Evolutionary conservation across 495 filamentous ascomycete species (phyloP), one percentile per base, ranked within the genome.

Genomic region (Hypoxylon lenormandii): DNA sequence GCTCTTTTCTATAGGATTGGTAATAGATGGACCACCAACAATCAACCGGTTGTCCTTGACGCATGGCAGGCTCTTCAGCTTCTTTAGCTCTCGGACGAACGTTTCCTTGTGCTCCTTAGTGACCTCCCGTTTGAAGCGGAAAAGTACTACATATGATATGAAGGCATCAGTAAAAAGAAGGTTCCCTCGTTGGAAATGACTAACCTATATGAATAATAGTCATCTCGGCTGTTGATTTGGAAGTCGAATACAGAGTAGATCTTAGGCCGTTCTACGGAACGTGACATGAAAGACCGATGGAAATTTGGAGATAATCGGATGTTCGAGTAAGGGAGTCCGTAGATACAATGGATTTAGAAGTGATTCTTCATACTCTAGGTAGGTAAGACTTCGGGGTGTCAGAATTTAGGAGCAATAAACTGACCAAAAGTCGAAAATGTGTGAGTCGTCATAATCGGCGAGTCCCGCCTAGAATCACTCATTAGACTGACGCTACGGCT

Each of bases 1-100:
- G 70, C 81, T 83, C 28, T 79, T 77, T 33, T 80, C 80, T 11
- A 77, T 76, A 6, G 81, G 82, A 15, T 78, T 74, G 2, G 82
- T 83, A 10, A 83, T 75, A 1, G 80, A 81, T 0, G 80, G 82
- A 13, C 81, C 79, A 11, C 81, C 81, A 11, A 83, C 80, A 21
- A 83, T 69, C 5, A 83, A 78, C 5, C 78, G 74, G 22, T 78
- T 76, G 11, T 72, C 68, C 49, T 80, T 77, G 26, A 83, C 81
- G 30, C 74, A 82, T 5, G 77, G 50, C 3, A 83, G 66, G 8
- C 49, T 63, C 38, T 80, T 82, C n/a, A 84, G 70, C 5, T 72
- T 77, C 49, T 80, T 83, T 1, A 83, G 66, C 47, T 83, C 77
- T 0, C 63, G 48, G 23, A 84, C 74, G 52, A 83, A 83, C 23